Evolutionary conservation across 2,329 filamentous ascomycete genomes (phyloP), one percentile per base, ranked within the genome.

Genomic region (Plenodomus biglobosus): DNA sequence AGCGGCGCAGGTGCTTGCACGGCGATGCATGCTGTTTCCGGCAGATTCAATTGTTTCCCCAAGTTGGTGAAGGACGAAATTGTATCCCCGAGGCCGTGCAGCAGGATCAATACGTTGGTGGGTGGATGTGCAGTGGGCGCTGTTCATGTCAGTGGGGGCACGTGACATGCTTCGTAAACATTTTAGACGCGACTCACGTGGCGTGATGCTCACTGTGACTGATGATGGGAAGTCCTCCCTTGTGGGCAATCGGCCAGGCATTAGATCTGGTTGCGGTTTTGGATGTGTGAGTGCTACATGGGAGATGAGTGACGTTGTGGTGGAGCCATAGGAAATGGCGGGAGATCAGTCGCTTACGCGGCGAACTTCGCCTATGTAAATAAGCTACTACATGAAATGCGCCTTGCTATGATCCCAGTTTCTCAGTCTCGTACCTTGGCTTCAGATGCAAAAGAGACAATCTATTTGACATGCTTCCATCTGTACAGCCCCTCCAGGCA

Each of bases 61-160:
- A 95, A 87, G 38, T 75, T 74, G 50, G 82, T 80, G 69, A 94
- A 95, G 30, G 87, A 78, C 2, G 69, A 64, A 50, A 89, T 81
- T 27, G 81, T 84, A 73, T 95, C 91, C 53, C 91, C 91, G 11
- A 95, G 81, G 55, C 90, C 90, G 71, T 95, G 91, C 48, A 95
- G 83, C 42, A 95, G 81, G 65, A 95, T 75, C 53, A 95, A 83
- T 58, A 95, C 79, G 60, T 92, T 86, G 37, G 85, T 87, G 8
- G 86, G 83, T 11, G 81, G 80, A 52, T 87, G 82, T 20, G 68
- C 65, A 24, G 54, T 63, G 13, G 76, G 75, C 64, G 71, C 62
- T 65, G 53, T 7, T 13, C 15, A 22, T 2, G 58, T 70, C 42
- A 70, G 62, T 42, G 18, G 3, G 35, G 10, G 11, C n/a, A 21